Percentiles rank a stretch among this genome's conserved stretches.
Conservation (phyloP, 129 eudicot species). For the Pittosporum tobira region DNA sequence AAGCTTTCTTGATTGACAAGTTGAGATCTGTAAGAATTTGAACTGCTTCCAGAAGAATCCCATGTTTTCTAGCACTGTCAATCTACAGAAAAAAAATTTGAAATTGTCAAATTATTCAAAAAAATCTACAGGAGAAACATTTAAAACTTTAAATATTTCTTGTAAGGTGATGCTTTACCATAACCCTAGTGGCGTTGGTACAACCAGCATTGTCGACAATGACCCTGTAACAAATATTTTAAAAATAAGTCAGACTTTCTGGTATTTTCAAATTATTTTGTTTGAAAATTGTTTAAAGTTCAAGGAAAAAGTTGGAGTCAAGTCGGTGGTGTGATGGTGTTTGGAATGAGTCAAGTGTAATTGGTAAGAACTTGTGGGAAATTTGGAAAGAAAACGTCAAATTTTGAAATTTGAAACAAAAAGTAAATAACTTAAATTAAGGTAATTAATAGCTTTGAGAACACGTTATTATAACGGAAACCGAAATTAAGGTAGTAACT, state of each 20-base stretch:
- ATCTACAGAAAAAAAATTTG: slow-evolving; percentile 24
- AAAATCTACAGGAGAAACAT: slow-evolving; percentile 28
- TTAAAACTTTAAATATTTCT: background rate
- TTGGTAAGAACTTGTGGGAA: background rate
- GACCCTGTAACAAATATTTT: slow-evolving; percentile 40
- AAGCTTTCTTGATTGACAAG: slow-evolving; percentile 75
- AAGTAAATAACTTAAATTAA: background rate
- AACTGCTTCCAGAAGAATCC: slow-evolving; percentile 85
- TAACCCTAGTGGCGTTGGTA: slow-evolving; percentile 56
- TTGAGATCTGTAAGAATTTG: slow-evolving; percentile 80
- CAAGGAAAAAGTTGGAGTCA: background rate
- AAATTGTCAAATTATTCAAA: background rate
- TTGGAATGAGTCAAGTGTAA: slow-evolving; percentile 20
- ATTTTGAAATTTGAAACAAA: background rate
- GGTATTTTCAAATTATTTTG: slow-evolving; percentile 9
- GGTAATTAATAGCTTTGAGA: no score
- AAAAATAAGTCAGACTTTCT: slow-evolving; percentile 14
- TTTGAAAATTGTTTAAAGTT: no score
- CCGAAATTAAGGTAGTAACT: no score
- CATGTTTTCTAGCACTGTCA: slow-evolving; percentile 83
- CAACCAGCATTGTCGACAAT: slow-evolving; percentile 81
- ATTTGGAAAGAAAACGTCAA: background rate
- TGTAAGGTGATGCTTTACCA: slow-evolving; percentile 34
- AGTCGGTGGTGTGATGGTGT: background rate
- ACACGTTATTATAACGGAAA: no score